Base-by-base conservation (phyloP, 179 eudicot species). In the Silene noctiflora region DNA sequence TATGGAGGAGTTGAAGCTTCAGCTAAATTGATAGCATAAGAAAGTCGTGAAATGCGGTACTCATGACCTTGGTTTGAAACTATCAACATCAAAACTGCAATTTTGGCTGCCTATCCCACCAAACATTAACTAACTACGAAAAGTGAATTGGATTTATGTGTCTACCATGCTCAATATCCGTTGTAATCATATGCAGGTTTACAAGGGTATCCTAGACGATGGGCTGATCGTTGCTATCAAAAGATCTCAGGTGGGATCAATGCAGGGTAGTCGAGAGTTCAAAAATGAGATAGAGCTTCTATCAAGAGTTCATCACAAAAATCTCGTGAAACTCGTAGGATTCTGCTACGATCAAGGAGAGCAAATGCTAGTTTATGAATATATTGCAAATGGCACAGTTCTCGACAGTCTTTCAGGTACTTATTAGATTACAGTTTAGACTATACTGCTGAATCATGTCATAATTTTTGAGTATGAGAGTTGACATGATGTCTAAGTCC, bases 221-320 rank as follows among this genome's bases (percentile, higher is more conserved):
- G 88, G 88, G 69, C 83, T 81, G 78, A 72, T 86, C 19, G 83
- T 90, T 61, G 94, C 94, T 22, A 82, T 89, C 56, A 89, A 89
- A 81, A 79, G 91, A 82, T 85, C 93, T 73, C 84, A 86, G 71
- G 82, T 72, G 75, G 94, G 91, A 64, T 88, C 94, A 0, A 71
- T 79, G 76, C 94, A 90, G 79, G 94, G 94, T 12, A 82, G 82
- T 39, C 77, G 83, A 6, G 94, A 90, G 86, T 90, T 90, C 48
- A 90, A 88, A 80, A 87, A 83, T 20, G 91, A 88, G 84, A 88
- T 90, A 67, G 94, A 90, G 79, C 90, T 90, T 80, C 78, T 90
- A 74, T 90, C 94, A 21, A 85, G 94, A 75, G 87, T 90, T 68
- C 94, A 90, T 80, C 94, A 90, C 81, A 90, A 79, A 77, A 88